Evolutionary conservation across 176 grass and related monocot species (phyloP), one percentile per base, ranked within the genome.

Genomic region (Olyra latifolia): DNA sequence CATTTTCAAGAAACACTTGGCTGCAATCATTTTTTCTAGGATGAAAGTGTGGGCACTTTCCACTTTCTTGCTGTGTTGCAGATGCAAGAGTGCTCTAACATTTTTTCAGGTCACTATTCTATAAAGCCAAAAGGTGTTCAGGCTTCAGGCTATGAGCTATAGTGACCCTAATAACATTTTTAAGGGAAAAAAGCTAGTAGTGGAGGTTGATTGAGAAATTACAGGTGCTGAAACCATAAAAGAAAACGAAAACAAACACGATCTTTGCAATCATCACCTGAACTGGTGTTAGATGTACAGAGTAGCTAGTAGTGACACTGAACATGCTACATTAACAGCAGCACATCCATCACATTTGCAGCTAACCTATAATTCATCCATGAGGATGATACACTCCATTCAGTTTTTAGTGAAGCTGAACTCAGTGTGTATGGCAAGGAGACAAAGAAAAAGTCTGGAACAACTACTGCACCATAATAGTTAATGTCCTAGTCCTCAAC

Each of bases 291-390:
- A 55, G 10, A 8, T 66, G 22, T 52, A 10, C 19, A 4, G 42
- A 46, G 22, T 47, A 45, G 42, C n/a, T 27, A 47, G 66, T 46
- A 48, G 15, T 20, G 47, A 4, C 47, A 55, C 45, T 16, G 17
- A 65, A 64, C 7, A 22, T 56, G 14, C 35, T 28, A 24, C 22
- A 45, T 58, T 5, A 80, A 32, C 19, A 60, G 11, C 55, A 71
- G 42, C 53, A 23, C 20, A 74, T 49, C 32, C 53, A 61, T 48
- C 41, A 24, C 19, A 61, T 59, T 60, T 80, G 52, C 77, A 81
- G 66, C 40, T 46, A 56, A 56, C 55, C 65, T 32, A 56, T 32
- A 56, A 78, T 20, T 46, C 15, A 23, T 61, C 20, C 11, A 60
- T 41, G 52, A 74, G 55, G 39, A 62, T 28, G 54, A 46, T 58